Base-by-base conservation (phyloP, 2,329 filamentous ascomycete species). In the Cladosporium sphaerospermum region DNA sequence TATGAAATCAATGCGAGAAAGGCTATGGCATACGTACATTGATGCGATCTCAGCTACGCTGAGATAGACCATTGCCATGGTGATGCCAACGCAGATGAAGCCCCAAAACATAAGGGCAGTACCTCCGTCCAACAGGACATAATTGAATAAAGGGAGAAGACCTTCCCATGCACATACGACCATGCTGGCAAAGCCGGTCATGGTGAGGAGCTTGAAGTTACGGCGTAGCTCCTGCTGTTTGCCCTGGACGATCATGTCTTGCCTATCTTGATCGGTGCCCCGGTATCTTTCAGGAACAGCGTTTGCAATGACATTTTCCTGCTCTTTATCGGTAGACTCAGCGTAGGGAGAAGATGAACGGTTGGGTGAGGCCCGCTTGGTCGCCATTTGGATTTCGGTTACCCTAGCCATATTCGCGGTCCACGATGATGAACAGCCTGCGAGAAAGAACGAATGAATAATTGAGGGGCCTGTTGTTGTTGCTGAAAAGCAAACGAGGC, bases 71-170 rank as follows among this genome's bases (percentile, higher is more conserved):
- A 51, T 37, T 4, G 16, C 16, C 54, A 55, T 55, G 16, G 39
- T 46, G 31, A 50, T 36, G 2, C 40, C 40, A 7, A 68, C 65
- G 37, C 66, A 63, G 34, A 72, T 59, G 43, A 65, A 70, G 5
- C 59, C 57, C 58, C 61, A 70, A 44, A 72, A 63, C 4, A 66
- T 54, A 9, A 67, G 66, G n/a, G 63, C 63, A 11, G 62, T 62
- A 9, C 62, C 61, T 40, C 62, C 58, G 39, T 57, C 49, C 9
- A 44, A 45, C 16, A 62, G 10, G 11, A 23, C 37, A 33, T 43
- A 51, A 13, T 42, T 43, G 47, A 51, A 43, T 28, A 51, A 36
- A 7, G 45, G 45, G 7, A 47, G 33, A 13, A 47, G 16, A 4
- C 45, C 45, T 8, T 47, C 45, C 45, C 45, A 47, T 39, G 45